Conservation (phyloP, 2,329 filamentous ascomycete species). For the Cladosporium sp. region DNA sequence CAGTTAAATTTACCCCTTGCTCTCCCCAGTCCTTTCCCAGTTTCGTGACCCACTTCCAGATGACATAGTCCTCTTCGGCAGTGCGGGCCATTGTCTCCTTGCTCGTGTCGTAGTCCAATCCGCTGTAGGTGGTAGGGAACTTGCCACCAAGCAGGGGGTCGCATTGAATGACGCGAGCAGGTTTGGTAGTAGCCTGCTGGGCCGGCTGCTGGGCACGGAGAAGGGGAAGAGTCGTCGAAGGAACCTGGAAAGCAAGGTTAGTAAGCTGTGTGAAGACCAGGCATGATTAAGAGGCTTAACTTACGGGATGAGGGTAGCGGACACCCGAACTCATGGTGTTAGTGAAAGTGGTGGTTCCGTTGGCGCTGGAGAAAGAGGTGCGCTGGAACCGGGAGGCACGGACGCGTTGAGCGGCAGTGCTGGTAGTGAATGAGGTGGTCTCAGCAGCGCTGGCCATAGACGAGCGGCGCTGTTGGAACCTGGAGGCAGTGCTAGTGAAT, state of each 20-base stretch:
- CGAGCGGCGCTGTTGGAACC: neutral
- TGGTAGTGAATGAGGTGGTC: neutral
- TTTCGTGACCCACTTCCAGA: conserved; percentile 2
- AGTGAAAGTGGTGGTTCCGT: conserved; percentile 4
- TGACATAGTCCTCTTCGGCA: neutral
- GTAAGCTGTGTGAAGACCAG: neutral
- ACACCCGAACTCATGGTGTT: neutral
- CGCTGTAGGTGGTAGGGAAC: neutral
- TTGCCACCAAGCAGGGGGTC: conserved; percentile 3
- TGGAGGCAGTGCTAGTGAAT: neutral
- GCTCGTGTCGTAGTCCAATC: neutral
- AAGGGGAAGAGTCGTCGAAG: neutral
- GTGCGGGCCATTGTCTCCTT: conserved; percentile 1
- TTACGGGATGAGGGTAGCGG: neutral
- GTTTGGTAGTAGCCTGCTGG: neutral
- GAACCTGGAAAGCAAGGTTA: neutral
- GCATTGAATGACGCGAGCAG: neutral
- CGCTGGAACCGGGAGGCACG: neutral
- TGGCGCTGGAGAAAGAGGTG: neutral
- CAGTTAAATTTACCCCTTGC: neutral
- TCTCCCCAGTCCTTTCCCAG: conserved; percentile 1
- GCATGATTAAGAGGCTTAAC: neutral
- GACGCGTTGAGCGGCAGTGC: neutral
- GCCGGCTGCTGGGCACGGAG: neutral
- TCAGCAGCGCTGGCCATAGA: neutral